A percentile compares a stretch with the other conserved stretches of the same genome.
Conservation (phyloP, 805 yeast genomes). For the Starmerella powellii region DNA sequence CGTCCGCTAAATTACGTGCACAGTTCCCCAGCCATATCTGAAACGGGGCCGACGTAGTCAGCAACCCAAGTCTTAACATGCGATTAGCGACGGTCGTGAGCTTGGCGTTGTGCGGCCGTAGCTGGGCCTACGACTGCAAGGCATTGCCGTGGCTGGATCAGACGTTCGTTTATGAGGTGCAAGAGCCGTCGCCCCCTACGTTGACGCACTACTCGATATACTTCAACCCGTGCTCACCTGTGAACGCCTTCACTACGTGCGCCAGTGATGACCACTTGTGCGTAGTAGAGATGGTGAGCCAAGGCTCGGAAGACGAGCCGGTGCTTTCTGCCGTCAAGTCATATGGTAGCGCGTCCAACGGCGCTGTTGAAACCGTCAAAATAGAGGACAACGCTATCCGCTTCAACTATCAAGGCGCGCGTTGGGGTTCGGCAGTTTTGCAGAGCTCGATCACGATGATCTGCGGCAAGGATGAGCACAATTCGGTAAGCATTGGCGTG, state of each 20-base stretch:
- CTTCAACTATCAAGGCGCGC: conserved; percentile 36
- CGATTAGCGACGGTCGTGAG: too few species aligned
- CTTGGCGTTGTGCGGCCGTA: too few species aligned
- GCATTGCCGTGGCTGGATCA: background rate
- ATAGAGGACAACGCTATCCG: conserved; percentile 1
- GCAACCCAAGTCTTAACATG: too few species aligned
- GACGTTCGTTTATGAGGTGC: conserved; percentile 35
- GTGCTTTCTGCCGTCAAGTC: conserved; percentile 52
- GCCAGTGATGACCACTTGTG: conserved; percentile 66
- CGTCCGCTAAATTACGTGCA: too few species aligned
- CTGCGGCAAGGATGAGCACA: conserved; percentile 4
- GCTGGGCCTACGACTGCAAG: background rate
- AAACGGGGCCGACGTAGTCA: too few species aligned
- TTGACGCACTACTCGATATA: conserved; percentile 51
- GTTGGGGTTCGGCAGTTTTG: conserved; percentile 54
- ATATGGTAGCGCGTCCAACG: conserved; percentile 17
- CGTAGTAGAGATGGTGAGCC: conserved; percentile 53
- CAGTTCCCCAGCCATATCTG: too few species aligned
- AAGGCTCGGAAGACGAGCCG: conserved; percentile 28
- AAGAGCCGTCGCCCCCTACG: conserved; percentile 61
- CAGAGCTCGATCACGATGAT: conserved; percentile 23
- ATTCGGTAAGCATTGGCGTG: conserved; percentile 16
- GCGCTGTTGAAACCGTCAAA: conserved; percentile 16
- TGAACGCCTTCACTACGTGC: conserved; percentile 35
- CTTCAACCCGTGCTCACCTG: conserved; percentile 54